Conservation (phyloP, 73 alveolate genomes). For the Tetrahymena malaccensis region DNA sequence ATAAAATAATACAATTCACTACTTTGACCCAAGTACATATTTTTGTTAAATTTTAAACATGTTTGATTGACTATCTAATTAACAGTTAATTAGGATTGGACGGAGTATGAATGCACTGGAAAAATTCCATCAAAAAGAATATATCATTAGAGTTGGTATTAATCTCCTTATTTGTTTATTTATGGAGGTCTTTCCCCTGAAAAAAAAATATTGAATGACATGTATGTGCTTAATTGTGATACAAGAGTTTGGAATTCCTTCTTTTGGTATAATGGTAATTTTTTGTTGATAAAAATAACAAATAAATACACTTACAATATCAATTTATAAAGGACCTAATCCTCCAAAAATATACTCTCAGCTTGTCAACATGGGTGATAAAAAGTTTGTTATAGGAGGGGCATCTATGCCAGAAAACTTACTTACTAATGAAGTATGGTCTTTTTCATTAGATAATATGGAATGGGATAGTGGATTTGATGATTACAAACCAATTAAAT, state of each 20-base stretch:
- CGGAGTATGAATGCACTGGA: slow-evolving; percentile 14
- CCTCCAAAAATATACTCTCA: slow-evolving; percentile 32
- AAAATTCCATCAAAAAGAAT: slow-evolving; percentile 36
- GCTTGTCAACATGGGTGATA: slow-evolving; percentile 3
- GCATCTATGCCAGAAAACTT: slow-evolving; percentile 38
- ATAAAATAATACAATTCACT: slow-evolving; percentile 9
- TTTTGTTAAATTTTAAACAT: neutral
- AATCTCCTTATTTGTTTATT: slow-evolving; percentile 22
- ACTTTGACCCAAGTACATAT: slow-evolving; percentile 1
- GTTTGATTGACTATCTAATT: neutral
- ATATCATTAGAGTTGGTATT: slow-evolving; percentile 26
- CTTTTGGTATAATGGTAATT: slow-evolving; percentile 19
- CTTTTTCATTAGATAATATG: slow-evolving; percentile 20
- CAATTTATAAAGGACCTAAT: neutral
- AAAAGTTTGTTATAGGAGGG: slow-evolving; percentile 31
- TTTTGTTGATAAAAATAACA: neutral
- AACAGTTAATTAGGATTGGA: slow-evolving; percentile 20
- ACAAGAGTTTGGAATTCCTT: slow-evolving; percentile 32
- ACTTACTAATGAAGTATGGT: slow-evolving; percentile 34
- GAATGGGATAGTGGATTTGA: slow-evolving; percentile 14
- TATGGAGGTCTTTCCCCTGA: slow-evolving; percentile 38
- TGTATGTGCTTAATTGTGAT: slow-evolving; percentile 32
- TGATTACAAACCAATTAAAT: slow-evolving; percentile 15
- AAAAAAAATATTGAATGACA: slow-evolving; percentile 20
- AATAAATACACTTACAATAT: neutral